phyloP scores from a whole-genome alignment of 305 asterid species.

The Withania somnifera region DNA sequence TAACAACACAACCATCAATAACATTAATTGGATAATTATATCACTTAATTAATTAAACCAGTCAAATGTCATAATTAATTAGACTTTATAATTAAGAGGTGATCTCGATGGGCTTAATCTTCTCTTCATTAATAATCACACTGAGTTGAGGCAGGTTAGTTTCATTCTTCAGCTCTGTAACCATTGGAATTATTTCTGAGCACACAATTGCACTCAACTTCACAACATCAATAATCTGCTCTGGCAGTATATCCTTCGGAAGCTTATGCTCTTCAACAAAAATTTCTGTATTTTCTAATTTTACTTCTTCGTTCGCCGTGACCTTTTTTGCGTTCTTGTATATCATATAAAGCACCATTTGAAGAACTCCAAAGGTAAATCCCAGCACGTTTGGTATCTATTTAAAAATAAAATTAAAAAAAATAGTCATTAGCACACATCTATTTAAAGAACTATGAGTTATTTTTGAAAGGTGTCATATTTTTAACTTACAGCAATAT shows the following conservation, averaged over 20 bases:
- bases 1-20: neutral
- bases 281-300: slow-evolving; percentile 3
- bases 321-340: slow-evolving; percentile 21
- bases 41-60: neutral
- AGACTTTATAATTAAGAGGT: neutral
- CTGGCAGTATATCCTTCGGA: slow-evolving; percentile 9
- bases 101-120: neutral
- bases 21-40: neutral
- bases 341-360: slow-evolving; percentile 47
- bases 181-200: slow-evolving; percentile 23
- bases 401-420: neutral
- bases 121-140: slow-evolving; percentile 3
- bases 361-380: slow-evolving; percentile 49
- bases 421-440: neutral
- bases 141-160: neutral
- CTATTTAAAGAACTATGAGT: neutral
- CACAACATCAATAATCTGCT: slow-evolving; percentile 31
- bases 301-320: neutral
- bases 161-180: neutral
- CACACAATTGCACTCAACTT: slow-evolving; percentile 24
- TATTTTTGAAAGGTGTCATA: neutral
- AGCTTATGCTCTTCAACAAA: slow-evolving; percentile 9
- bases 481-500: slow-evolving; percentile 54
- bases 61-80: too few species aligned
- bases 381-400: slow-evolving; percentile 68